Evolutionary conservation across 1,284 basidiomycete genomes (phyloP).

Genomic region (Malassezia brasiliensis): DNA sequence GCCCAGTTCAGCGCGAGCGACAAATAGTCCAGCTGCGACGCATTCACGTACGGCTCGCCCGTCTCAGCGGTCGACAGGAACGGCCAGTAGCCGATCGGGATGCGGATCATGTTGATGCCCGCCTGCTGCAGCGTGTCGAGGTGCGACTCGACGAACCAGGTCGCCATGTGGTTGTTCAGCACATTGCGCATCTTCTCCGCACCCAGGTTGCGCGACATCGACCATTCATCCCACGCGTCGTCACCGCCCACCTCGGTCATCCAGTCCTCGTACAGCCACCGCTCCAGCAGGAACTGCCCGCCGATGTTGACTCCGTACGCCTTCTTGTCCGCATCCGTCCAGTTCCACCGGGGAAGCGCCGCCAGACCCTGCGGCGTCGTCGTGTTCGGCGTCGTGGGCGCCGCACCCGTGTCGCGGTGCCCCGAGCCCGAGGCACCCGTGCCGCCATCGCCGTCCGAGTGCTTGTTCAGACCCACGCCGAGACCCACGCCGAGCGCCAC

Average conservation of each 20-base stretch:
- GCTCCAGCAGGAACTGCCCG: constrained; percentile 43
- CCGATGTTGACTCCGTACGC: constrained; percentile 43
- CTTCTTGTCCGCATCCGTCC: constrained; percentile 40
- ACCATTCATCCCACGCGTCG: constrained; percentile 49
- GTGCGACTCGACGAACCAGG: constrained; percentile 49
- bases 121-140: constrained; percentile 39
- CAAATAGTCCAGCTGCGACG: constrained; percentile 32
- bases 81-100: constrained; percentile 49
- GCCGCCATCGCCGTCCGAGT: background rate
- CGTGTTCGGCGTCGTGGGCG: background rate
- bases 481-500: constrained; percentile 14
- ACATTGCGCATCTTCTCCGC: constrained; percentile 19
- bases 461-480: constrained; percentile 9
- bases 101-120: constrained; percentile 48
- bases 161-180: constrained; percentile 45
- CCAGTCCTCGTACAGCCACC: constrained; percentile 51
- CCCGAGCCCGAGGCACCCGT: background rate
- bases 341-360: constrained; percentile 37
- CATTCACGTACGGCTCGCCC: constrained; percentile 30
- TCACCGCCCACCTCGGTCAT: constrained; percentile 42
- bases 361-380: constrained; percentile 18
- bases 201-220: constrained; percentile 39
- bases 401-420: background rate
- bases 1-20: constrained; percentile 37
- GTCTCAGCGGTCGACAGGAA: constrained; percentile 31